Evolutionary conservation across 495 filamentous ascomycete genomes (phyloP), one percentile per base, ranked within the genome.

Genomic region (Xylaria bambusicola): DNA sequence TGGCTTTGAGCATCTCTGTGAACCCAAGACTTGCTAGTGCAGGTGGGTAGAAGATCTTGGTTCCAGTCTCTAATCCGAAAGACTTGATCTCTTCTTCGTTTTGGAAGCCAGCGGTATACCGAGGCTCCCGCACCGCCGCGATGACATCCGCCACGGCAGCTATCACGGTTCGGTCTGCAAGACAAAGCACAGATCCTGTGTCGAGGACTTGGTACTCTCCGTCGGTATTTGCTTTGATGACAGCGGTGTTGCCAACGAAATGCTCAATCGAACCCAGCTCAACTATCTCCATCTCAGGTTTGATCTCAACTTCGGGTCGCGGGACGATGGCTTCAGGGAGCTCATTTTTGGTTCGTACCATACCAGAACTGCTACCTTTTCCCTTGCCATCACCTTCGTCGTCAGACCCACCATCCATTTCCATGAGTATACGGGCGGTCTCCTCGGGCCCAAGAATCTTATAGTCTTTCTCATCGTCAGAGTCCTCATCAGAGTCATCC

Each of bases 131-230:
- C 1, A 97, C 91, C 62, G 87, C 78, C 35, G 93, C 94, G 12
- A 98, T 68, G 2, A 88, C 88, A 62, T 98, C 94, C 6, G 85
- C 77, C 4, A 98, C 80, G 20, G 85, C 85, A 23, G 93, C 94
- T 58, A 96, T 77, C 10, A 96, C 78, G 26, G 77, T 81, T 36
- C 91, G 79, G 64, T 94, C 83, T 62, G 83, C 85, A n/a, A 86
- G 80, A 71, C 91, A 96, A 2, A 98, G 82, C 15, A 96, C 77
- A 0, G 93, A 96, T 27, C 88, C 90, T 10, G 76, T 82, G 52
- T 96, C 90, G 10, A 97, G 79, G 0, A 96, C 93, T 67, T 86
- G 85, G 52, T 90, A 87, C 63, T 93, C 89, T 56, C 91, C 93
- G 1, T 88, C 84, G 1, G 78, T 83, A n/a, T 82, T 85, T 3